A percentile compares a stretch with the other conserved stretches of the same genome.
Evolutionary conservation across 2,329 filamentous ascomycete genomes (phyloP).

Genomic region (Microdochium paspali): DNA sequence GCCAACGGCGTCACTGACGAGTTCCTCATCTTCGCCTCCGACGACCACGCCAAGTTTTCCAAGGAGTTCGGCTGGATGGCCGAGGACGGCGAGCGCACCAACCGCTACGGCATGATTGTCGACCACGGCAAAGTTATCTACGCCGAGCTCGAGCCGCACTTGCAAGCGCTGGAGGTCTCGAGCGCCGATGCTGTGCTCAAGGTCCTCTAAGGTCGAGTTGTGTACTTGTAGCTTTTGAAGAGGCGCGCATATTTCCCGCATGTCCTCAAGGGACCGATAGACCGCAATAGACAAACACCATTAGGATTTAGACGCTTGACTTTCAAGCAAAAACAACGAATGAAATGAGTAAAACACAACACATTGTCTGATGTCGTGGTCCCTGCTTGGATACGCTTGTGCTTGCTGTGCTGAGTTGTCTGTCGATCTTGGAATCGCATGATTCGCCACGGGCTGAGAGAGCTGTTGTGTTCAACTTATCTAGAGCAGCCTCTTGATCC

Average conservation of each 20-base stretch:
- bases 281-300: neutral
- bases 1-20: conserved; percentile 67
- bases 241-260: too few species aligned
- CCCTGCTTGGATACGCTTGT: neutral
- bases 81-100: conserved; percentile 57
- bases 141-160: conserved; percentile 57
- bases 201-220: neutral
- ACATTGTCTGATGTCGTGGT: neutral
- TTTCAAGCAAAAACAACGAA: neutral
- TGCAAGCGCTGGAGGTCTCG: conserved; percentile 31
- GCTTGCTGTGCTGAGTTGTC: too few species aligned
- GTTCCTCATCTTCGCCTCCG: conserved; percentile 62
- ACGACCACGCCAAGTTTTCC: conserved; percentile 58
- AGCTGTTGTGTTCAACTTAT: too few species aligned
- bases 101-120: conserved; percentile 67
- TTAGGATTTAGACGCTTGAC: neutral
- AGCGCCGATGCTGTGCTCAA: conserved; percentile 38
- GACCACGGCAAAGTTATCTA: conserved; percentile 76
- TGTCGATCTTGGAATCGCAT: too few species aligned
- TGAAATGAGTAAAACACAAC: neutral
- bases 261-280: too few species aligned
- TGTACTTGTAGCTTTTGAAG: neutral
- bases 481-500: too few species aligned
- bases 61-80: conserved; percentile 62
- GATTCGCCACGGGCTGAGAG: too few species aligned